phyloP scores from a whole-genome alignment of 176 grass and related monocot species.

The Aegilops sharonensis region DNA sequence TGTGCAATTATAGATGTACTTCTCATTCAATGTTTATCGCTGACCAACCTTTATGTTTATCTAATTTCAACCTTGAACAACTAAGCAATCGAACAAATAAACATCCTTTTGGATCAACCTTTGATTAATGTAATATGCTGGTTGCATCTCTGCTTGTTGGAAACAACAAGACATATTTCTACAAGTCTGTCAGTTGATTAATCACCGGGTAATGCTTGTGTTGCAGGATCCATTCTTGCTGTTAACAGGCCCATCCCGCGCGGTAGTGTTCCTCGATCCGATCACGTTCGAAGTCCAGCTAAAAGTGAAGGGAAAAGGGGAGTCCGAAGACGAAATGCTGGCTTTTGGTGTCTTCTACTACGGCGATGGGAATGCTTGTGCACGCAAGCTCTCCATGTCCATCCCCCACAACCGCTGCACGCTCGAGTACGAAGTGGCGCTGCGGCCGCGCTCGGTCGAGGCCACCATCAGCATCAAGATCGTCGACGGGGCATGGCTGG shows the following conservation, averaged over 20 bases:
- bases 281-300: constrained; percentile 1
- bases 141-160: not conserved
- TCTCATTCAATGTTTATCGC: not conserved
- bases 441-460: not conserved
- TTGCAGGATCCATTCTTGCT: constrained; percentile 9
- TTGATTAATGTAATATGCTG: not conserved
- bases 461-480: not conserved
- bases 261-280: not conserved
- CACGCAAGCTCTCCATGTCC: not conserved
- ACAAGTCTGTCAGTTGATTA: not conserved
- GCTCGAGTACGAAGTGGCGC: not conserved
- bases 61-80: not conserved
- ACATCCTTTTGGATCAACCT: not conserved
- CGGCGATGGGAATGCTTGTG: not conserved
- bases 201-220: not conserved
- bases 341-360: not conserved
- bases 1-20: not conserved
- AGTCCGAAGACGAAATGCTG: constrained; percentile 12
- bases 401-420: not conserved
- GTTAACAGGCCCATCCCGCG: constrained; percentile 22
- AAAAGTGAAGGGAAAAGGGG: not conserved
- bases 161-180: not conserved
- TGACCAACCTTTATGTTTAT: not conserved
- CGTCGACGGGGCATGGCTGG: no score
- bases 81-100: not conserved